Evolutionary conservation across 2,329 filamentous ascomycete species (phyloP), one percentile per base, ranked within the genome.

Genomic region (Microcyclosporella mali): DNA sequence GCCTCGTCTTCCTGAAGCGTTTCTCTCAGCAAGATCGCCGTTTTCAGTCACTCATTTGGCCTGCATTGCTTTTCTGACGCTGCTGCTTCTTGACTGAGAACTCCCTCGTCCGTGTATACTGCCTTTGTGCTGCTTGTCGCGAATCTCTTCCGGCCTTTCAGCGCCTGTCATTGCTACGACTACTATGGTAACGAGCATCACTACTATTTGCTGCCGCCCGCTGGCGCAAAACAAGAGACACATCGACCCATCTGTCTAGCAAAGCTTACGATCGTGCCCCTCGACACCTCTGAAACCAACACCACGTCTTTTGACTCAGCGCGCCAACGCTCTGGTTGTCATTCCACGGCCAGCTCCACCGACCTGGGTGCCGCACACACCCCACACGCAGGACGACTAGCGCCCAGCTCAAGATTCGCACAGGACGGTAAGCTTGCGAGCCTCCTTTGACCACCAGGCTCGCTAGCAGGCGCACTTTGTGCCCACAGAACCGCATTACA

Each of bases 311-410:
- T 50, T 56, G 52, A 53, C 48, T 56, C 53, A 57, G 46, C 42
- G 50, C 49, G 50, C 53, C 55, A 46, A 47, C 47, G 43, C 50
- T 34, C 40, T 49, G 54, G 56, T 48, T 48, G 46, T 47, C 56
- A 56, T 58, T 56, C 57, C 51, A 45, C 45, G 43, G 40, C 43
- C 47, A 37, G 47, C 48, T 56, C 57, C 57, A 53, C 48, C 48
- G 33, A 60, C 58, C 57, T 53, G 57, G 56, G 50, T 57, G 47
- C 45, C 46, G 38, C 33, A 51, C 51, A 53, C 54, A 53, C 55
- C 50, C 37, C 45, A 41, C 21, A 25, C 21, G 21, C 21, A 25
- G 9, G 21, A 25, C 21, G 21, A 25, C 43, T 49, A 43, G 37
- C 49, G 51, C 50, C 45, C 45, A 52, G 49, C 46, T 45, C 41